Evolutionary conservation across 2,329 filamentous ascomycete species (phyloP).

Genomic region (Fusarium sp.): DNA sequence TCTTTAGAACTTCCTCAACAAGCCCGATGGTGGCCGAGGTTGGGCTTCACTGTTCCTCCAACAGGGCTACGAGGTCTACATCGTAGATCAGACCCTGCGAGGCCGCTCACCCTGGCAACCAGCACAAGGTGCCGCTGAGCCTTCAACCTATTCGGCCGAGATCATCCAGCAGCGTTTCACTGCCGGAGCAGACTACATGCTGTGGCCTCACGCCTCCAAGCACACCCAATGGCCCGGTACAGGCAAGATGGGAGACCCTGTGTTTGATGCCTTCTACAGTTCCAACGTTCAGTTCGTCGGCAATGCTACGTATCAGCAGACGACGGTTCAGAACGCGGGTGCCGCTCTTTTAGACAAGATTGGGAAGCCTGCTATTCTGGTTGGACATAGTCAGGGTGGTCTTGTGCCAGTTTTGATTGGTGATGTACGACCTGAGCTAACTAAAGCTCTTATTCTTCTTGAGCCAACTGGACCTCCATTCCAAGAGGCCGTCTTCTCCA

Average conservation of each 20-base stretch:
- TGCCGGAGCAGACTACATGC: conserved; percentile 22
- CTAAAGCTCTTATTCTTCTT: conserved; percentile 53
- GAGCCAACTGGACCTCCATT: conserved; percentile 61
- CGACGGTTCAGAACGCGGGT: conserved; percentile 41
- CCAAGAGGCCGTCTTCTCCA: conserved; percentile 50
- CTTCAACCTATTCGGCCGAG: conserved; percentile 29
- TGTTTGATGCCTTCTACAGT: conserved; percentile 39
- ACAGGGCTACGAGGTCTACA: conserved; percentile 38
- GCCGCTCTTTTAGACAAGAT: conserved; percentile 55
- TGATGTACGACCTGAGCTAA: conserved; percentile 49
- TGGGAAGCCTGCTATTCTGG: conserved; percentile 50
- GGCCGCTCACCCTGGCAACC: conserved; percentile 37
- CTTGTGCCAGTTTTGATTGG: conserved; percentile 46
- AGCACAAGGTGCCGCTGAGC: conserved; percentile 21
- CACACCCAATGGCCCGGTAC: conserved; percentile 39
- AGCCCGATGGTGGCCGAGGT: conserved; percentile 36
- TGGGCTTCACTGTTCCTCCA: conserved; percentile 36
- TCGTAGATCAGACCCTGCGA: conserved; percentile 38
- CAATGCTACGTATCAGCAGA: conserved; percentile 36
- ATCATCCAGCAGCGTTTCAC: conserved; percentile 37
- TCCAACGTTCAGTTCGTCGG: conserved; percentile 38
- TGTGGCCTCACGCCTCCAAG: conserved; percentile 34
- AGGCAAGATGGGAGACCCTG: conserved; percentile 27
- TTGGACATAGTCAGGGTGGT: conserved; percentile 59
- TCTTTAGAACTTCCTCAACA: conserved; percentile 37